These are phyloP conservation scores for Aphanoascus verrucosus DNA, from an alignment of 2,329 filamentous ascomycete genomes.

Conservation along the genomic window DNA sequence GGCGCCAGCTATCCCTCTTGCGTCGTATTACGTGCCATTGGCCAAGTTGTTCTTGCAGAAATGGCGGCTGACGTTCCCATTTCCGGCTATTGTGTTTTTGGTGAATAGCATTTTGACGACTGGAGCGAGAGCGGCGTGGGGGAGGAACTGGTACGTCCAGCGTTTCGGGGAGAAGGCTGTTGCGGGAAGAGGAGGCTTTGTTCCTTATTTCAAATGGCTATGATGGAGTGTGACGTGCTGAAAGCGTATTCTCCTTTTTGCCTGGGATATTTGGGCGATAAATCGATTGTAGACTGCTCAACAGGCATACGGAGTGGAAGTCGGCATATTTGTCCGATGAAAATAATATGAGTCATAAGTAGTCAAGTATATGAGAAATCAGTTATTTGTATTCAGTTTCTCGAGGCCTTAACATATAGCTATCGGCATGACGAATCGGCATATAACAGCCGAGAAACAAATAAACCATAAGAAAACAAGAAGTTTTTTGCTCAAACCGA, in stretches of 20 bases:
- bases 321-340: background rate
- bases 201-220: slow-evolving; percentile 44
- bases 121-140: slow-evolving; percentile 73
- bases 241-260: too few species aligned
- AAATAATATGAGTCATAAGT: slow-evolving; percentile 4
- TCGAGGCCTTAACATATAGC: too few species aligned
- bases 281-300: too few species aligned
- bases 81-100: slow-evolving; percentile 70
- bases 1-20: slow-evolving; percentile 22
- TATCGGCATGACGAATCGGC: too few species aligned
- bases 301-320: too few species aligned
- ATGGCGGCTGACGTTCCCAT: slow-evolving; percentile 42
- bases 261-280: too few species aligned
- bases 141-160: slow-evolving; percentile 74
- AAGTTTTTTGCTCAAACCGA: background rate
- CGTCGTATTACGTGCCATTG: slow-evolving; percentile 29
- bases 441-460: too few species aligned
- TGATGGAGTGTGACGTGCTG: slow-evolving; percentile 15
- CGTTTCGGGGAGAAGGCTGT: slow-evolving; percentile 80
- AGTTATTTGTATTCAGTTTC: too few species aligned
- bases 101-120: slow-evolving; percentile 83
- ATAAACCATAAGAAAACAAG: background rate
- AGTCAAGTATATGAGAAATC: too few species aligned
- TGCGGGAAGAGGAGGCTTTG: slow-evolving; percentile 60
- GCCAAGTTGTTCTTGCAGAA: slow-evolving; percentile 21